These are phyloP conservation scores for Oropetium thomaeum DNA, from an alignment of 176 grass and related monocot species.

Conservation along the genomic window DNA sequence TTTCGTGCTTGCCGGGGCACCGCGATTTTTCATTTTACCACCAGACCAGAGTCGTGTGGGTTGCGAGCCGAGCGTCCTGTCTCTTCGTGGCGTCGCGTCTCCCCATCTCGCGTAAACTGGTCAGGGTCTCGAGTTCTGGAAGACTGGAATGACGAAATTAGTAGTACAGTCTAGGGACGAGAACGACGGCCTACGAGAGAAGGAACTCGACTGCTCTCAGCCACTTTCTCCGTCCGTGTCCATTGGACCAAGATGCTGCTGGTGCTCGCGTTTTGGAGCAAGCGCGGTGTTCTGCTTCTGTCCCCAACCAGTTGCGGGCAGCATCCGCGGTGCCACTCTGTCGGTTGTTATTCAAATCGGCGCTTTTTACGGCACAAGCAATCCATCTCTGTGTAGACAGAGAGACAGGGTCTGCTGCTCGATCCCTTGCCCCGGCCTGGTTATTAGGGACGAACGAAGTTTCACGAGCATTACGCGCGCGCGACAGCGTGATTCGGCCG, in stretches of 20 bases:
- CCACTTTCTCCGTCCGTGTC: too few relatives aligned
- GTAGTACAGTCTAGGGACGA: too few relatives aligned
- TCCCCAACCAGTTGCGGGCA: too few relatives aligned
- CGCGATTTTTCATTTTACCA: neutral
- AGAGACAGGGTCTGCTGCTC: neutral
- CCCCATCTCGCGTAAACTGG: too few relatives aligned
- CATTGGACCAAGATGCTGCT: too few relatives aligned
- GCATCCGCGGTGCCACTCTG: too few relatives aligned
- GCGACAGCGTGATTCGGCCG: neutral
- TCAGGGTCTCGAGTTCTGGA: neutral
- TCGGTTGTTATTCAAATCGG: too few relatives aligned
- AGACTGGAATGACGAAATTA: conserved; percentile 14
- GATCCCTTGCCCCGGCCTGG: neutral
- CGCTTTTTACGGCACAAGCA: neutral
- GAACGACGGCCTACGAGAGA: too few relatives aligned
- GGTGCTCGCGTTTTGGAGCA: too few relatives aligned
- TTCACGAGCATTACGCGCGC: neutral
- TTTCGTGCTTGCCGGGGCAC: conserved; percentile 30
- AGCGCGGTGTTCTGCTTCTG: too few relatives aligned
- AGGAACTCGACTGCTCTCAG: neutral
- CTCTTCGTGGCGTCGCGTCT: neutral
- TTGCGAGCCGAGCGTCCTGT: neutral
- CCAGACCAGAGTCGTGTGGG: neutral
- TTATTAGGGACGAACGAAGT: neutral
- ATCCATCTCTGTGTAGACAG: too few relatives aligned